Conservation (phyloP, 345 rosid genomes). For the Gossypium herbaceum region DNA sequence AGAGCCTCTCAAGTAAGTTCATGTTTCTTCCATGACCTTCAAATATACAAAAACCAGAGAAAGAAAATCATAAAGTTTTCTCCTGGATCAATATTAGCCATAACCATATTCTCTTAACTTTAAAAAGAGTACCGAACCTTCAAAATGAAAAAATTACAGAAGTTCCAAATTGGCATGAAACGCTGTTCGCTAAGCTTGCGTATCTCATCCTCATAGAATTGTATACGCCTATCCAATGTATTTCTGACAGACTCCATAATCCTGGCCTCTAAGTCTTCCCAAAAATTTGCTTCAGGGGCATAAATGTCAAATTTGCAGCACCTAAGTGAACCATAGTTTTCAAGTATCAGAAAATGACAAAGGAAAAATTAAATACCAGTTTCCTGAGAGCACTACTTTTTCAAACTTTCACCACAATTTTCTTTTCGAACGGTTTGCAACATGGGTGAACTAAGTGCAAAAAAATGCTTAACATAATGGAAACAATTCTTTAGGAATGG, state of each 20-base stretch:
- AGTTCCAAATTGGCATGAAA: slow-evolving; percentile 93
- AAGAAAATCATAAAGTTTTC: not conserved
- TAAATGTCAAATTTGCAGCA: slow-evolving; percentile 91
- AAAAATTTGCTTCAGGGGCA: slow-evolving; percentile 72
- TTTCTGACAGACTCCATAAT: slow-evolving; percentile 76
- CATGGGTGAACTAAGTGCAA: not conserved
- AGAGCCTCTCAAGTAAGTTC: not conserved
- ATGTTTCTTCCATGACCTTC: slow-evolving; percentile 7
- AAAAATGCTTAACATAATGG: not conserved
- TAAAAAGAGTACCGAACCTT: slow-evolving; percentile 59
- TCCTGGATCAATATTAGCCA: slow-evolving; percentile 15
- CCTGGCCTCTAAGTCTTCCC: slow-evolving; percentile 93
- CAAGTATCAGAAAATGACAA: slow-evolving; percentile 26
- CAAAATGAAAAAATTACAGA: slow-evolving; percentile 91
- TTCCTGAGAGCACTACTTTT: not conserved
- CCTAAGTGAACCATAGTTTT: slow-evolving; percentile 42
- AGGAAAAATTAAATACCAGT: not conserved
- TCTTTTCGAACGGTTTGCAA: not conserved
- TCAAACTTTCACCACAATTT: not conserved
- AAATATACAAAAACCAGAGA: not conserved
- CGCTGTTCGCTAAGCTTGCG: slow-evolving; percentile 93
- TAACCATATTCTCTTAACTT: slow-evolving; percentile 11
- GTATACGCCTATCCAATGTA: slow-evolving; percentile 84
- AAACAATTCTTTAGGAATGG: not conserved
- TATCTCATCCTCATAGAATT: slow-evolving; percentile 94